phyloP scores from a whole-genome alignment of 2,329 filamentous ascomycete species.

The Zasmidium cellare region DNA sequence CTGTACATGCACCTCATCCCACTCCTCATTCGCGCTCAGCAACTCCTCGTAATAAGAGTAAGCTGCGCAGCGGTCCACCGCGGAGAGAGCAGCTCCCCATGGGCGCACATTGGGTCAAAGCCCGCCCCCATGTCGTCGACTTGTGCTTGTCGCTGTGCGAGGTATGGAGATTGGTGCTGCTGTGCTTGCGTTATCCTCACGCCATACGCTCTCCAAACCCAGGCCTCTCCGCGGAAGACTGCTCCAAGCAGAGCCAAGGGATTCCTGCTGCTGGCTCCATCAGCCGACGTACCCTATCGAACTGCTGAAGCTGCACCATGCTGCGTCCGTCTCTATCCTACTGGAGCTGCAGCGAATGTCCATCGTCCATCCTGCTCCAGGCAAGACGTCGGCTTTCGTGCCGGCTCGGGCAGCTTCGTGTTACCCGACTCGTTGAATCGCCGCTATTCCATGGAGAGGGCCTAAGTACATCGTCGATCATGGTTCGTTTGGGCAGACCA shows the following conservation, averaged over 20 bases:
- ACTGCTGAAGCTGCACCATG: neutral
- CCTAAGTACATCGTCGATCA: slow-evolving; percentile 4
- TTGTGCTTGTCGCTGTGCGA: slow-evolving; percentile 1
- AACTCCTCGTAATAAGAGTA: neutral
- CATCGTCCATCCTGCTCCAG: neutral
- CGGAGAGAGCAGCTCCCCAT: slow-evolving; percentile 9
- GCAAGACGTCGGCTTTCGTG: neutral
- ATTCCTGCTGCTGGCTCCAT: neutral
- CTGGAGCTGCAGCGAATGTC: neutral
- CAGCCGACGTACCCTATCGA: neutral
- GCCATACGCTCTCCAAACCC: neutral
- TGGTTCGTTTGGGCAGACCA: neutral
- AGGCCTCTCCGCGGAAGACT: slow-evolving; percentile 5
- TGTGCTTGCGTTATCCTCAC: slow-evolving; percentile 5
- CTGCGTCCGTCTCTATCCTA: neutral
- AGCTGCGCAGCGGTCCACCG: slow-evolving; percentile 3
- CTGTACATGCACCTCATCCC: slow-evolving; percentile 1
- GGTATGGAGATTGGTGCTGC: neutral
- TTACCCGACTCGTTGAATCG: neutral
- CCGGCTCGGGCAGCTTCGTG: neutral
- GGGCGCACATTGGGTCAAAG: neutral
- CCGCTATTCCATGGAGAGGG: neutral
- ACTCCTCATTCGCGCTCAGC: neutral
- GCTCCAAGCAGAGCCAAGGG: slow-evolving; percentile 2
- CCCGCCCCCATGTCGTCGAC: neutral